Percentiles rank a stretch among this genome's conserved stretches.
Conservation (phyloP, 164 flowering plant species). For the Amborella trichopoda region DNA sequence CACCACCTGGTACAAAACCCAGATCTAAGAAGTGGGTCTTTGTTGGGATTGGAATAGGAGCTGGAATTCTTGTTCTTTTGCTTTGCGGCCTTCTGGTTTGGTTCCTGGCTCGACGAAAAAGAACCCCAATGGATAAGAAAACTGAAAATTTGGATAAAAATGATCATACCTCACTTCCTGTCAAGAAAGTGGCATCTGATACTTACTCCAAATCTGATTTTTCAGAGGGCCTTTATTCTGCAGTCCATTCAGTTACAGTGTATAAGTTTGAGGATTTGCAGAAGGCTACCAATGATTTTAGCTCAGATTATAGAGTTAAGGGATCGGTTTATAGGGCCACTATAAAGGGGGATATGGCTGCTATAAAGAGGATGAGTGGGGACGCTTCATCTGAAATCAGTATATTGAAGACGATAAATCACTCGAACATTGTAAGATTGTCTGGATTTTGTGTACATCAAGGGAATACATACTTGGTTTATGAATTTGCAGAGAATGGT, state of each 20-base stretch:
- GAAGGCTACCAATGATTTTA: conserved; percentile 40
- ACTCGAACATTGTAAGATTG: conserved; percentile 46
- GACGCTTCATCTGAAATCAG: conserved; percentile 48
- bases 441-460: conserved; percentile 51
- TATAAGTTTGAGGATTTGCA: conserved; percentile 46
- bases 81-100: conserved; percentile 8
- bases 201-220: conserved; percentile 19
- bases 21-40: conserved; percentile 33
- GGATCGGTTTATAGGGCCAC: conserved; percentile 49
- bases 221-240: conserved; percentile 21
- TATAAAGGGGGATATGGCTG: conserved; percentile 46
- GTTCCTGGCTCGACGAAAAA: conserved; percentile 18
- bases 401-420: conserved; percentile 45
- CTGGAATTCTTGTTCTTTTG: conserved; percentile 16
- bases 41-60: conserved; percentile 49
- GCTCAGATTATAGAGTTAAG: conserved; percentile 26
- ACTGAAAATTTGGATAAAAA: no score
- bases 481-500: conserved; percentile 53
- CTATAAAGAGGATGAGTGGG: conserved; percentile 53
- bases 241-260: conserved; percentile 34
- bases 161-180: no score
- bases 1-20: background rate
- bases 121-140: no score
- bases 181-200: no score
- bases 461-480: conserved; percentile 52